These are phyloP conservation scores for Taiwanofungus camphoratus DNA, from an alignment of 1,284 basidiomycete species.

Conservation along the genomic window DNA sequence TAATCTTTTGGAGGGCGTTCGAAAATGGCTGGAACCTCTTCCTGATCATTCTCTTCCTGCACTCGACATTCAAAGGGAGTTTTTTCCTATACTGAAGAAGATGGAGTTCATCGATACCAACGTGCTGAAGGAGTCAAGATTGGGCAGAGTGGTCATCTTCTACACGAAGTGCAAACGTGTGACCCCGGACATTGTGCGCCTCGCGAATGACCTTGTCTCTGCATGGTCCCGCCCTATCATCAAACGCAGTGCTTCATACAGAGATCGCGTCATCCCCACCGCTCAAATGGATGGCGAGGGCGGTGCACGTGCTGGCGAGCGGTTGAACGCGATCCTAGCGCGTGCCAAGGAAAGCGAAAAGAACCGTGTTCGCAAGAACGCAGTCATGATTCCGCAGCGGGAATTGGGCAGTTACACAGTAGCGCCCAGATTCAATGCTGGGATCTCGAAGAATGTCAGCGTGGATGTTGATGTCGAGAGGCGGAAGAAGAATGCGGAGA, in stretches of 20 bases:
- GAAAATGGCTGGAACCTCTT: constrained; percentile 91
- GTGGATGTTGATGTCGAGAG: constrained; percentile 69
- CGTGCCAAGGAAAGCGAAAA: constrained; percentile 64
- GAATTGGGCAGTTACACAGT: constrained; percentile 69
- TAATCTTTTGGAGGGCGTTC: constrained; percentile 88
- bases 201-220: constrained; percentile 83
- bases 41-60: constrained; percentile 91
- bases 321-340: constrained; percentile 65
- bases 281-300: constrained; percentile 35
- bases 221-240: constrained; percentile 93
- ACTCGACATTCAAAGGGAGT: constrained; percentile 91
- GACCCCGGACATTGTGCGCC: constrained; percentile 72
- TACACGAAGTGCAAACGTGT: constrained; percentile 94
- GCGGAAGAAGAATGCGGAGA: constrained; percentile 65
- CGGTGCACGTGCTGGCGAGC: constrained; percentile 40
- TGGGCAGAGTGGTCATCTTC: constrained; percentile 92
- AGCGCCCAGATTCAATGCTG: constrained; percentile 55
- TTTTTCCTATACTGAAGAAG: constrained; percentile 81
- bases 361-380: constrained; percentile 63
- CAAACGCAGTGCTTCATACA: constrained; percentile 82
- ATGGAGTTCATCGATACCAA: constrained; percentile 91
- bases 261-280: constrained; percentile 65
- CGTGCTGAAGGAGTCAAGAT: constrained; percentile 86
- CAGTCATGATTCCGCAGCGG: constrained; percentile 70
- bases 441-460: constrained; percentile 42